Base-by-base conservation (phyloP, 768 basidiomycete genomes). In the Solioccasus polychromus region DNA sequence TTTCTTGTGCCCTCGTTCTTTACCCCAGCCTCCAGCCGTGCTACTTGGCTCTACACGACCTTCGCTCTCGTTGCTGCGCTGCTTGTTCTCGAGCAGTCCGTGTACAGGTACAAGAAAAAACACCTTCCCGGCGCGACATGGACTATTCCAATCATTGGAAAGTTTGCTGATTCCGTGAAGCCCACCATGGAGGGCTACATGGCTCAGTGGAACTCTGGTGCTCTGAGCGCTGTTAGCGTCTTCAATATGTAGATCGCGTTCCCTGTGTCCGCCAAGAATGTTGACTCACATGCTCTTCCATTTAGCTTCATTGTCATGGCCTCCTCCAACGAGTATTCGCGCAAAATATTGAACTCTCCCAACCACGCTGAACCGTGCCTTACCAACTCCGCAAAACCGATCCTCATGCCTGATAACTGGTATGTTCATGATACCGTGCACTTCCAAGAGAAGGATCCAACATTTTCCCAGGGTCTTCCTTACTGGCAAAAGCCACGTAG, bases 261-360 rank as follows among this genome's bases (percentile, higher is more conserved):
- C 12, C n/a, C 34, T 24, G 18, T 8, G 5, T 31, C 12, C 5
- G 11, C 17, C 14, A n/a, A 29, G 17, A 36, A 28, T 42, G 15
- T 4, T 18, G 15, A 12, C 35, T 59, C 42, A 59, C 32, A 44
- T 53, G 36, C 30, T 39, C 12, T 18, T 19, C n/a, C 20, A 28
- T n/a, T 26, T 62, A 99, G 96, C 57, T 98, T 97, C 68, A 98
- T 99, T 61, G 96, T 99, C 60, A 94, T 98, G 82, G 92, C 93
- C 19, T 90, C 95, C 8, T 85, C 89, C 3, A 98, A 92, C 58
- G 86, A 95, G 54, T 92, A 82, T 67, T 74, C 94, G 10, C 87
- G 95, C 60, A 97, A 95, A 70, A 94, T 98, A 56, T 74, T 99
- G 62, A 97, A 98, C 73, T 92, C 92, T 5, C 95, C 96, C 0